A percentile compares a stretch with the other conserved stretches of the same genome.
These are phyloP conservation scores for Xylaria digitata DNA, from an alignment of 2,329 filamentous ascomycete genomes.

Conservation along the genomic window DNA sequence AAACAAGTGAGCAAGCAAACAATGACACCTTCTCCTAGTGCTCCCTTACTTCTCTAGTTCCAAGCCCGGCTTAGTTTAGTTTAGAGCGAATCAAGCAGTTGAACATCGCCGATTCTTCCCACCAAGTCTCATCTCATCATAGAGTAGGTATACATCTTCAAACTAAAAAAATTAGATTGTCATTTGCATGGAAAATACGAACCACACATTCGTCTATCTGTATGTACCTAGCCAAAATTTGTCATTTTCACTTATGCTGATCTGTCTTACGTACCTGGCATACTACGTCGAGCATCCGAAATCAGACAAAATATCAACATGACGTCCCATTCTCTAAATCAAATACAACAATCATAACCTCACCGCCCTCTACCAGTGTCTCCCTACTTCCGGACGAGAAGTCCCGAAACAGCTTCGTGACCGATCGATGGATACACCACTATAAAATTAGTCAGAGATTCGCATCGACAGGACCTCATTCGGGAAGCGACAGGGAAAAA, in stretches of 20 bases:
- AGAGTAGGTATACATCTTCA: no score
- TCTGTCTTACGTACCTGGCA: neutral
- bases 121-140: no score
- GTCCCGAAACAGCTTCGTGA: neutral
- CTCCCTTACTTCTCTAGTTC: neutral
- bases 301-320: neutral
- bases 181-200: no score
- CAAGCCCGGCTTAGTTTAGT: no score
- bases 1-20: neutral
- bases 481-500: neutral
- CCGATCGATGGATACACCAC: neutral
- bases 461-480: neutral
- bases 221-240: no score
- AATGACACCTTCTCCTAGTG: neutral
- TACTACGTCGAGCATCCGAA: neutral
- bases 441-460: neutral
- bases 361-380: neutral
- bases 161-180: no score
- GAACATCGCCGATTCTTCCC: neutral
- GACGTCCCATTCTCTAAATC: neutral
- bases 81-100: neutral
- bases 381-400: neutral
- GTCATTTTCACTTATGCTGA: no score
- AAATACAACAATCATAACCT: neutral
- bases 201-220: no score